Conservation (phyloP, 2,329 filamentous ascomycete species). For the Talaromyces islandicus region DNA sequence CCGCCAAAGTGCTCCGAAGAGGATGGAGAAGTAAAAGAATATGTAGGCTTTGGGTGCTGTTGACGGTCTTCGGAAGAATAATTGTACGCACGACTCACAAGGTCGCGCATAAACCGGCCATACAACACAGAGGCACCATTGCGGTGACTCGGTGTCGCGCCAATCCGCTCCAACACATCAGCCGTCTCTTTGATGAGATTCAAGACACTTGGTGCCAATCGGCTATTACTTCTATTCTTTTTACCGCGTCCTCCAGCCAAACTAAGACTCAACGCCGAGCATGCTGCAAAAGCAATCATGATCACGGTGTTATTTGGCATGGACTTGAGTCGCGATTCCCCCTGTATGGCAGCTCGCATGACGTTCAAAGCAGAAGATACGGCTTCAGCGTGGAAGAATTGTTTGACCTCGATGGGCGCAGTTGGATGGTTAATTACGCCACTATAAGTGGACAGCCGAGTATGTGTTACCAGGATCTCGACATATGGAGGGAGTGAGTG, state of each 20-base stretch:
- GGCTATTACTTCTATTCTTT: constrained; percentile 33
- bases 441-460: constrained; percentile 66
- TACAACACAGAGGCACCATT: constrained; percentile 61
- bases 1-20: neutral
- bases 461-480: constrained; percentile 68
- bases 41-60: neutral
- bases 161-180: constrained; percentile 63
- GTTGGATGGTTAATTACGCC: constrained; percentile 70
- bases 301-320: constrained; percentile 76
- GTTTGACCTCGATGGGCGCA: constrained; percentile 62
- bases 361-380: constrained; percentile 69
- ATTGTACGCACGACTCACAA: constrained; percentile 31
- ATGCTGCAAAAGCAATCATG: constrained; percentile 71
- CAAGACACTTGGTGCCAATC: constrained; percentile 56
- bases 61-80: neutral
- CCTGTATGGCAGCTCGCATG: constrained; percentile 66
- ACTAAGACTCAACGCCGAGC: constrained; percentile 61
- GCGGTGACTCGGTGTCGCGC: constrained; percentile 58
- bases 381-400: constrained; percentile 66
- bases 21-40: constrained; percentile 2
- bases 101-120: constrained; percentile 50
- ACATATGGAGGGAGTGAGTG: constrained; percentile 61
- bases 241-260: constrained; percentile 51
- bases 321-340: constrained; percentile 61
- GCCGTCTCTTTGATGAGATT: constrained; percentile 63